phyloP scores from a whole-genome alignment of 2,329 filamentous ascomycete species.

The Endoconidiophora laricicola region DNA sequence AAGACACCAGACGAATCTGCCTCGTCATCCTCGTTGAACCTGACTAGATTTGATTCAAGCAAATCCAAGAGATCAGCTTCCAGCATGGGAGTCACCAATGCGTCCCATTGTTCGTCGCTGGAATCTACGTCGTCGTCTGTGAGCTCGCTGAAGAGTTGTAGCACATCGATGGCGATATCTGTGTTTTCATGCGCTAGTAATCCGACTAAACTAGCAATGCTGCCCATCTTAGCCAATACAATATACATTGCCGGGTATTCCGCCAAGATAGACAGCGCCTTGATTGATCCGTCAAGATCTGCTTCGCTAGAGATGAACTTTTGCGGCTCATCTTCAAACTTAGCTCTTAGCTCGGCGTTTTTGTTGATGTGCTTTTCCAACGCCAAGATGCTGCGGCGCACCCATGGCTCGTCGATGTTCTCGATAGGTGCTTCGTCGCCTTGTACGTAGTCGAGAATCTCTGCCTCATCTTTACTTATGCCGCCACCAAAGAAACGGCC shows the following conservation, averaged over 20 bases:
- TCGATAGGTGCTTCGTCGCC: constrained; percentile 35
- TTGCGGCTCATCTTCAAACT: constrained; percentile 61
- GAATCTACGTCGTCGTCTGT: constrained; percentile 70
- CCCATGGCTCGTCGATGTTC: constrained; percentile 69
- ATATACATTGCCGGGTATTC: constrained; percentile 73
- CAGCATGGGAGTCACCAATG: constrained; percentile 49
- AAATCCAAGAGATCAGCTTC: constrained; percentile 53
- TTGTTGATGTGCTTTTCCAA: constrained; percentile 85
- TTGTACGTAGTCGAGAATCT: constrained; percentile 80
- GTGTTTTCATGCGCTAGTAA: constrained; percentile 90
- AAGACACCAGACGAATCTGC: constrained; percentile 76
- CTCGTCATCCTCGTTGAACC: constrained; percentile 57
- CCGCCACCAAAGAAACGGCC: constrained; percentile 93
- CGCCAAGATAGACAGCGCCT: constrained; percentile 66
- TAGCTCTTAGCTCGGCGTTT: constrained; percentile 77
- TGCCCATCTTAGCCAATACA: constrained; percentile 63
- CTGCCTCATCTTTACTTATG: constrained; percentile 61
- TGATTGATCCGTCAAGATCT: constrained; percentile 78
- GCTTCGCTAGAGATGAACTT: constrained; percentile 79
- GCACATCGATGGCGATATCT: constrained; percentile 81
- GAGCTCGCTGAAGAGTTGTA: constrained; percentile 79
- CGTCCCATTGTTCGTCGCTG: constrained; percentile 56
- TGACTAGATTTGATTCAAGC: constrained; percentile 58
- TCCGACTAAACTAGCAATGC: constrained; percentile 56
- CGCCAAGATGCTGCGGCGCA: constrained; percentile 61